phyloP scores from a whole-genome alignment of 106 monocot species.

The Triglochin maritima region DNA sequence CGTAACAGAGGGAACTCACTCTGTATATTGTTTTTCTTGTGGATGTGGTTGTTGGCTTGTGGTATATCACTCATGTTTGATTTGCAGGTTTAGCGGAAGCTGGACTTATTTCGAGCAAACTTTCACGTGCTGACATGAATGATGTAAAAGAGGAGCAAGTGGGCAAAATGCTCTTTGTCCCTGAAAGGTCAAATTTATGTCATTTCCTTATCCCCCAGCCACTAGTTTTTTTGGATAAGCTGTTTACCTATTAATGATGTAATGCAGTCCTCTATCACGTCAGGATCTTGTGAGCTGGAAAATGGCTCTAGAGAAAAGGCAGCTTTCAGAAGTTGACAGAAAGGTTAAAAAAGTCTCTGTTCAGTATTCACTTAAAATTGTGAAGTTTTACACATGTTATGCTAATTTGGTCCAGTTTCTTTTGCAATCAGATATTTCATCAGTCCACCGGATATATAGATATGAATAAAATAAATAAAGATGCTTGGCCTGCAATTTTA shows the following conservation, averaged over 20 bases:
- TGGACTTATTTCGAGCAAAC: conserved; percentile 82
- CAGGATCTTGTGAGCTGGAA: conserved; percentile 99
- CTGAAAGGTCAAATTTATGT: conserved; percentile 47
- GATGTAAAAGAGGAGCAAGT: conserved; percentile 13
- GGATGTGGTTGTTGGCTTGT: background rate
- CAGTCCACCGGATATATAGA: conserved; percentile 79
- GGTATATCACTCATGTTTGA: background rate
- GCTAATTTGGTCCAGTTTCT: background rate
- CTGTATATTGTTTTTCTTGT: background rate
- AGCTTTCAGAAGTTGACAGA: conserved; percentile 73
- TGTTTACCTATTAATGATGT: background rate
- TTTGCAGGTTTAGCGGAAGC: conserved; percentile 92
- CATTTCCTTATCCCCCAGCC: background rate
- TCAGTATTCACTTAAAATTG: background rate
- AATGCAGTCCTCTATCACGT: conserved; percentile 75
- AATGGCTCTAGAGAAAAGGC: conserved; percentile 70
- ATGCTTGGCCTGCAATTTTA: conserved; percentile 87
- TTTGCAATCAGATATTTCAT: conserved; percentile 34
- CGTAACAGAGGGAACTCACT: background rate
- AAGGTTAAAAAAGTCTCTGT: conserved; percentile 30
- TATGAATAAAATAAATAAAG: conserved; percentile 72
- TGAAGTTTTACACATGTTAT: background rate
- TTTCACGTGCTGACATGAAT: conserved; percentile 42
- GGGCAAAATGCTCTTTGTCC: conserved; percentile 42
- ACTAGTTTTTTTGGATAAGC: background rate